phyloP scores from a whole-genome alignment of 495 filamentous ascomycete genomes.

The Tuber magnatum region DNA sequence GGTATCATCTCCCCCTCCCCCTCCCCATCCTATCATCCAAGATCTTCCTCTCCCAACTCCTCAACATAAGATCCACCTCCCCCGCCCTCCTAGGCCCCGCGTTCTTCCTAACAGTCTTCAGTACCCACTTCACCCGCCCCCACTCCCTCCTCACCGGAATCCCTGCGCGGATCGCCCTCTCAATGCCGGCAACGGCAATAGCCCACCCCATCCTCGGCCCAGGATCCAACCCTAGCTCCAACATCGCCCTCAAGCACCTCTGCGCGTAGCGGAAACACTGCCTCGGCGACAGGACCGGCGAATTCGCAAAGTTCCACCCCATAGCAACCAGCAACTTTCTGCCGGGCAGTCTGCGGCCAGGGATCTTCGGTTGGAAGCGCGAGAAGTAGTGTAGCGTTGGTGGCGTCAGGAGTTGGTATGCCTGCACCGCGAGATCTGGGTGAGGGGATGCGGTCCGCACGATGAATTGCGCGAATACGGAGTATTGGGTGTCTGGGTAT shows the following conservation, averaged over 20 bases:
- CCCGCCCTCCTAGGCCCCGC: conserved; percentile 12
- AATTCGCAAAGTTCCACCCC: conserved; percentile 35
- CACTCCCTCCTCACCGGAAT: conserved; percentile 13
- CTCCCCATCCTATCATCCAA: neutral
- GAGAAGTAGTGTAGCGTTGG: conserved; percentile 21
- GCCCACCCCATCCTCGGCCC: conserved; percentile 26
- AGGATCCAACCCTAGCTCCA: conserved; percentile 24
- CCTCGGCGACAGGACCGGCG: conserved; percentile 20
- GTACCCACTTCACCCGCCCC: conserved; percentile 17
- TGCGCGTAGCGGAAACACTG: conserved; percentile 23
- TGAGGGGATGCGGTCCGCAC: conserved; percentile 17
- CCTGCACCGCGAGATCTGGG: conserved; percentile 21
- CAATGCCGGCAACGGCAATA: conserved; percentile 23
- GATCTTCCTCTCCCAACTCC: conserved; percentile 11
- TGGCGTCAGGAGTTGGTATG: conserved; percentile 29
- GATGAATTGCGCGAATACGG: conserved; percentile 25
- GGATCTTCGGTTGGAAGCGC: conserved; percentile 14
- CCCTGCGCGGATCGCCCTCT: conserved; percentile 16
- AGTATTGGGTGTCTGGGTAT: conserved; percentile 33
- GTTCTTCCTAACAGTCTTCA: conserved; percentile 12
- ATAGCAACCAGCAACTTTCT: conserved; percentile 18
- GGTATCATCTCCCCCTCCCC: neutral
- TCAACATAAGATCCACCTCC: conserved; percentile 20
- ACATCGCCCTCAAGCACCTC: conserved; percentile 22
- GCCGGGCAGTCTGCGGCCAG: conserved; percentile 15